Evolutionary conservation across 1,139 yeast genomes (phyloP).

Genomic region (Blastobotrys malaysiensis): DNA sequence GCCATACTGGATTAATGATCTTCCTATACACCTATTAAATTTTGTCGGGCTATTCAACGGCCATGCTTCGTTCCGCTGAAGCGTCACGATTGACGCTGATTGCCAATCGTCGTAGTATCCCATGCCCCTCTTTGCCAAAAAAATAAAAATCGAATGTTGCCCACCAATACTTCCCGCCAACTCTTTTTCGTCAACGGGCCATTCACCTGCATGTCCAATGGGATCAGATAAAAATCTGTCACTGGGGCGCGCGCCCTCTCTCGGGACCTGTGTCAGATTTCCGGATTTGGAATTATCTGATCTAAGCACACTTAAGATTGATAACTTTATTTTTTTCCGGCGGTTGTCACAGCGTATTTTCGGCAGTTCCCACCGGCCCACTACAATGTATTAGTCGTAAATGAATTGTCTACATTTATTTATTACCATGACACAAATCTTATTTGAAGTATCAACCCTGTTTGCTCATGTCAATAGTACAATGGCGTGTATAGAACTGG

Average conservation of each 20-base stretch:
- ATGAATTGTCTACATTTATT: too few species aligned
- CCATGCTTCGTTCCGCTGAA: not conserved
- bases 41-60: too few species aligned
- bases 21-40: too few species aligned
- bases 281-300: not conserved
- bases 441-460: too few species aligned
- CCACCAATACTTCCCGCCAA: not conserved
- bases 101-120: not conserved
- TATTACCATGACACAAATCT: too few species aligned
- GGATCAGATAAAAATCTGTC: not conserved
- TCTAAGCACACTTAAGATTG: not conserved
- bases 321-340: not conserved
- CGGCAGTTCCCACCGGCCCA: too few species aligned
- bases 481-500: too few species aligned
- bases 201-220: not conserved
- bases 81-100: not conserved
- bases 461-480: too few species aligned
- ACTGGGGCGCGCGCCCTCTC: not conserved
- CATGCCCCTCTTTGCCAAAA: too few species aligned
- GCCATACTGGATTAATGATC: too few species aligned
- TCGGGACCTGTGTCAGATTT: not conserved
- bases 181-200: not conserved
- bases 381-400: too few species aligned
- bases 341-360: too few species aligned
- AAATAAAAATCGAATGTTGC: not conserved